A percentile compares a stretch with the other conserved stretches of the same genome.
Conservation (phyloP, 2,329 filamentous ascomycete genomes). For the Tolypocladium tundrense region DNA sequence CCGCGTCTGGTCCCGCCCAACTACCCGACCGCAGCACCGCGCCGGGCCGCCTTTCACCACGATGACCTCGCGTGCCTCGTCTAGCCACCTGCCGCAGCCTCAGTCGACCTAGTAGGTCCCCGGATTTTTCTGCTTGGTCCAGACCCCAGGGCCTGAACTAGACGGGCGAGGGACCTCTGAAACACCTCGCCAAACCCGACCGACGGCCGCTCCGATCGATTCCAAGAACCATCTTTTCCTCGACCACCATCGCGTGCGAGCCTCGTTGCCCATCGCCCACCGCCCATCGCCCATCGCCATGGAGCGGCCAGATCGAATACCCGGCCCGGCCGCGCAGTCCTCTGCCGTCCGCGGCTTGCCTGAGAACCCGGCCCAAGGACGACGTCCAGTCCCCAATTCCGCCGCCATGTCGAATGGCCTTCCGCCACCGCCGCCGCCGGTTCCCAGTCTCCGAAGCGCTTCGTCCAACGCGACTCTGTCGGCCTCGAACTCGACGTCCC, state of each 20-base stretch:
- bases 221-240: conserved; percentile 3
- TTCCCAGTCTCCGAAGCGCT: conserved; percentile 36
- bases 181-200: conserved; percentile 14
- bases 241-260: conserved; percentile 3
- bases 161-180: conserved; percentile 17
- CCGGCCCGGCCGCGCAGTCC: conserved; percentile 14
- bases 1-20: neutral
- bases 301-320: conserved; percentile 24
- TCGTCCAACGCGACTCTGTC: conserved; percentile 37
- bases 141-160: conserved; percentile 10
- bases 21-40: neutral
- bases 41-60: conserved; percentile 9
- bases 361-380: conserved; percentile 29
- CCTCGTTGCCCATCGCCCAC: neutral
- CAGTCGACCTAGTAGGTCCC: conserved; percentile 16
- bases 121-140: conserved; percentile 7
- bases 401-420: conserved; percentile 28
- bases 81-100: conserved; percentile 14
- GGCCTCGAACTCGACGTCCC: conserved; percentile 41
- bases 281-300: conserved; percentile 14
- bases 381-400: conserved; percentile 28
- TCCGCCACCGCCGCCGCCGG: conserved; percentile 31
- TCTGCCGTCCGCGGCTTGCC: conserved; percentile 23
- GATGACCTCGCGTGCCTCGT: conserved; percentile 19
- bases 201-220: conserved; percentile 9